These are phyloP conservation scores for Colletotrichum tamarilloi DNA, from an alignment of 2,329 filamentous ascomycete genomes.

Conservation along the genomic window DNA sequence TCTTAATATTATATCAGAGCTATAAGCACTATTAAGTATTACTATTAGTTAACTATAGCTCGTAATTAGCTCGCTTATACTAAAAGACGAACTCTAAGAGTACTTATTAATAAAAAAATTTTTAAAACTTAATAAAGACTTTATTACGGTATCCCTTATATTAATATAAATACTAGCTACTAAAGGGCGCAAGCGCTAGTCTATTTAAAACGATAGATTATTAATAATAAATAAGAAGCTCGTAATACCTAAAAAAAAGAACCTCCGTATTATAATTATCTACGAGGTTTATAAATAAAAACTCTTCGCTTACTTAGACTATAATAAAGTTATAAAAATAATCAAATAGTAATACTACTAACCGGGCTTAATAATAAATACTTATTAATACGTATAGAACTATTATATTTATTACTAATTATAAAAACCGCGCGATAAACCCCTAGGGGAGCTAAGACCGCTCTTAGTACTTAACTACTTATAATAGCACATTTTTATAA, in stretches of 20 bases:
- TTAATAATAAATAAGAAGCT: no score
- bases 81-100: no score
- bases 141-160: fast-evolving
- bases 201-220: fast-evolving
- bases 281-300: fast-evolving
- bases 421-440: fast-evolving
- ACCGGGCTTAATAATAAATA: fast-evolving
- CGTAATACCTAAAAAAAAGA: fast-evolving
- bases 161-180: fast-evolving
- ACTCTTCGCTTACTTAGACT: fast-evolving
- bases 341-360: no score
- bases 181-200: fast-evolving
- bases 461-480: fast-evolving
- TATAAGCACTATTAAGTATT: fast-evolving
- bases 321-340: no score
- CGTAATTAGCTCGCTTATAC: fast-evolving
- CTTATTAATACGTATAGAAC: fast-evolving
- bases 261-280: no score
- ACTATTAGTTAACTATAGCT: no score
- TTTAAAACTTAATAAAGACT: no score
- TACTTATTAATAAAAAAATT: no score
- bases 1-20: fast-evolving
- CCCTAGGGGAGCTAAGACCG: fast-evolving
- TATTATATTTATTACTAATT: no score
- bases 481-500: no score